Percentiles rank a stretch among this genome's conserved stretches.
phyloP scores from a whole-genome alignment of 176 grass and related monocot species.

The Musa itinerans region DNA sequence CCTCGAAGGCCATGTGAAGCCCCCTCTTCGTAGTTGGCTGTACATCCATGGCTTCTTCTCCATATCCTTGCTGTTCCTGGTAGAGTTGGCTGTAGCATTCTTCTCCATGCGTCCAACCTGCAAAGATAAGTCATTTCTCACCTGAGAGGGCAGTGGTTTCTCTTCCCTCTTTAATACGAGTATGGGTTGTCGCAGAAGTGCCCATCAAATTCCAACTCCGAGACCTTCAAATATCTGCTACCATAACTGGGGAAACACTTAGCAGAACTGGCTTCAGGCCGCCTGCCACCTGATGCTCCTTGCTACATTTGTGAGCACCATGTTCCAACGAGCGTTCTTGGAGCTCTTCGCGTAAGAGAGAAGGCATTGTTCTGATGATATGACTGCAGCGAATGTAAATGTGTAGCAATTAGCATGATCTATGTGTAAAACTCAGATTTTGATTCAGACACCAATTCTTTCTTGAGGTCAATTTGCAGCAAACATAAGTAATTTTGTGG shows the following conservation, averaged over 20 bases:
- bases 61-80: neutral
- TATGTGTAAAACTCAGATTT: too few species aligned
- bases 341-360: neutral
- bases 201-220: conserved; percentile 11
- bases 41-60: conserved; percentile 14
- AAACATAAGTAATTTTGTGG: too few species aligned
- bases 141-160: conserved; percentile 29
- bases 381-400: neutral
- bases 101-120: neutral
- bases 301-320: conserved; percentile 3
- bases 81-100: conserved; percentile 9
- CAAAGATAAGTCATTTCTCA: conserved; percentile 12
- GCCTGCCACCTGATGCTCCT: conserved; percentile 4
- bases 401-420: too few species aligned
- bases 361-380: neutral
- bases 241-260: conserved; percentile 11
- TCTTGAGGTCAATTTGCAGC: too few species aligned
- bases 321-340: neutral
- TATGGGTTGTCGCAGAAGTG: neutral
- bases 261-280: neutral
- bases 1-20: conserved; percentile 37
- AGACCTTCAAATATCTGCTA: conserved; percentile 23
- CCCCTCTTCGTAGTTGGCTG: conserved; percentile 19
- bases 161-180: neutral
- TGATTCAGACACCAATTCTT: too few species aligned